These are phyloP conservation scores for Sextonia rubra DNA, from an alignment of 164 flowering plant genomes.

Conservation along the genomic window DNA sequence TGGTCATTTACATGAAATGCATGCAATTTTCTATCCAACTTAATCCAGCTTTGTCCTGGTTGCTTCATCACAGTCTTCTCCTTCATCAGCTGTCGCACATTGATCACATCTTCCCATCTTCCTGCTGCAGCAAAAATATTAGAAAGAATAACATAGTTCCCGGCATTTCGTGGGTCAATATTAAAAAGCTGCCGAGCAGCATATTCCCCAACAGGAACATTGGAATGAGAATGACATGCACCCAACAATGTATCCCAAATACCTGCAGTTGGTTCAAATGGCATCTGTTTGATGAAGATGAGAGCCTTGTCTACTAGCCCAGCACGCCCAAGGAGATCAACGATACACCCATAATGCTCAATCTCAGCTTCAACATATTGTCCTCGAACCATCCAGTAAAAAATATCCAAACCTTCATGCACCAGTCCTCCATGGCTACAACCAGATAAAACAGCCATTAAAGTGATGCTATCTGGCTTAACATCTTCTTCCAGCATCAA, in stretches of 20 bases:
- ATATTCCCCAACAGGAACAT: slow-evolving; percentile 24
- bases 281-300: slow-evolving; percentile 23
- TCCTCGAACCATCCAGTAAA: slow-evolving; percentile 16
- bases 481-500: slow-evolving; percentile 18
- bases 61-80: slow-evolving; percentile 24
- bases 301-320: slow-evolving; percentile 24
- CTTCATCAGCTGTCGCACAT: slow-evolving; percentile 25
- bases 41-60: slow-evolving; percentile 32
- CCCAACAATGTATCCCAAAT: slow-evolving; percentile 32
- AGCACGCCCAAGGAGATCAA: slow-evolving; percentile 34
- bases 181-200: slow-evolving; percentile 24
- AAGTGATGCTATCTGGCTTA: slow-evolving; percentile 26
- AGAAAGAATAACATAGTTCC: slow-evolving; percentile 31
- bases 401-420: slow-evolving; percentile 25
- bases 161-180: slow-evolving; percentile 31
- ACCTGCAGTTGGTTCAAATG: slow-evolving; percentile 29
- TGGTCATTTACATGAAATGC: slow-evolving; percentile 22
- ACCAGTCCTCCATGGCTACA: slow-evolving; percentile 36
- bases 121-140: slow-evolving; percentile 29
- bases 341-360: slow-evolving; percentile 32
- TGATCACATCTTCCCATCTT: slow-evolving; percentile 27
- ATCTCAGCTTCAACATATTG: slow-evolving; percentile 18
- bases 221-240: slow-evolving; percentile 24
- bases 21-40: slow-evolving; percentile 19
- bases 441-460: slow-evolving; percentile 28